Evolutionary conservation across 177 flowering plant species (phyloP).

Genomic region (Vitis hybrid): DNA sequence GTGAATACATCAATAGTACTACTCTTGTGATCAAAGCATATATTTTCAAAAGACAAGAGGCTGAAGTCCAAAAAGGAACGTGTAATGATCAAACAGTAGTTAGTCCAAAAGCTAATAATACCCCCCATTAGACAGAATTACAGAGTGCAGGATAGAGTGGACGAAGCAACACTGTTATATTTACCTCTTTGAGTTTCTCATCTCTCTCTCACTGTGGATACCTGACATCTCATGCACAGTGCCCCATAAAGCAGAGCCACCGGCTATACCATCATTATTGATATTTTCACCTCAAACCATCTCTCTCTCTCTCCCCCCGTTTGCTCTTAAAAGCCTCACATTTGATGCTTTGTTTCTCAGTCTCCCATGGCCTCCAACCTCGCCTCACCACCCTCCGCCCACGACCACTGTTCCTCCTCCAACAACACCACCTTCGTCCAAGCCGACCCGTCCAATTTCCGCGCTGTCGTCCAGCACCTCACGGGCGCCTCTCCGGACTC

Average conservation of each 20-base stretch:
- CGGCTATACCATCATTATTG: too few relatives aligned
- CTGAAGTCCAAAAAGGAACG: too few relatives aligned
- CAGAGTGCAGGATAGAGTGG: too few relatives aligned
- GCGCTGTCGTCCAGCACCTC: constrained; percentile 64
- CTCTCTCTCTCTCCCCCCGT: background rate
- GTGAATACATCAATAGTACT: too few relatives aligned
- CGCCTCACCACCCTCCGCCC: constrained; percentile 4
- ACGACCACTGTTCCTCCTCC: constrained; percentile 16
- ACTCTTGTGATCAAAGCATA: too few relatives aligned
- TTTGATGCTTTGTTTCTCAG: background rate
- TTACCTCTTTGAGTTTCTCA: background rate
- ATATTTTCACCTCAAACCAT: background rate
- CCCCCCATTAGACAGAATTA: too few relatives aligned
- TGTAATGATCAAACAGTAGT: too few relatives aligned
- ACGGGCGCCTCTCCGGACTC: constrained; percentile 55
- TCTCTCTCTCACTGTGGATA: background rate
- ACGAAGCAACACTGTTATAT: too few relatives aligned
- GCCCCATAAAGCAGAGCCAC: too few relatives aligned
- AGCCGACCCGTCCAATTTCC: constrained; percentile 68
- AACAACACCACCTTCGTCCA: constrained; percentile 69
- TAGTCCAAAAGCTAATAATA: too few relatives aligned
- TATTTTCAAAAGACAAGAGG: too few relatives aligned
- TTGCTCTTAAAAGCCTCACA: background rate
- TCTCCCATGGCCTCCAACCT: constrained; percentile 4
- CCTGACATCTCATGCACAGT: too few relatives aligned